A percentile compares a stretch with the other conserved stretches of the same genome.
Evolutionary conservation across 768 basidiomycete genomes (phyloP).

Genomic region (Trametes meyenii): DNA sequence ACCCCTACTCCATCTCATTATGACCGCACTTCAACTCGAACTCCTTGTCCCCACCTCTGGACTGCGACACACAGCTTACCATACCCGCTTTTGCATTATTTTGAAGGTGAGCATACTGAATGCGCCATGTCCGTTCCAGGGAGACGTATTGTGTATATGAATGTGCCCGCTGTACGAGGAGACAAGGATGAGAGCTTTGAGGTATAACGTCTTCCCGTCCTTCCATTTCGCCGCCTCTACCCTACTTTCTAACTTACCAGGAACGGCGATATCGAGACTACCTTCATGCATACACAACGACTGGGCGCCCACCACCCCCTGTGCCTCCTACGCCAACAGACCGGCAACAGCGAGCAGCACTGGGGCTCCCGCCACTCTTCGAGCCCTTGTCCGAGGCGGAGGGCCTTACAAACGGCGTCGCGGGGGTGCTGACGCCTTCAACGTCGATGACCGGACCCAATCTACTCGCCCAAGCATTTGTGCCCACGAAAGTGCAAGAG

Average conservation of each 20-base stretch:
- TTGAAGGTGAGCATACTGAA: neutral
- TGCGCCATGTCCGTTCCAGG: neutral
- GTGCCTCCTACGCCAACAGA: conserved; percentile 51
- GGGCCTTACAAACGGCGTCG: conserved; percentile 9
- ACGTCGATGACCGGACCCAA: neutral
- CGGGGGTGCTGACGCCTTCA: neutral
- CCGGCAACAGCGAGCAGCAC: conserved; percentile 43
- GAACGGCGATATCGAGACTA: conserved; percentile 62
- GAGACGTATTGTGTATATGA: conserved; percentile 24
- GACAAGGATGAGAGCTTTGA: conserved; percentile 30
- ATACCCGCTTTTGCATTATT: neutral
- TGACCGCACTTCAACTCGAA: no score
- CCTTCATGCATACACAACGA: conserved; percentile 47
- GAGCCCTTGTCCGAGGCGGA: conserved; percentile 38
- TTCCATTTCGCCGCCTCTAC: neutral
- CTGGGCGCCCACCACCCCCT: conserved; percentile 51
- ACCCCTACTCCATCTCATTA: no score
- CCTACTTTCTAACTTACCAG: conserved; percentile 35
- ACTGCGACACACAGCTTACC: neutral
- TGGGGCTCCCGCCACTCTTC: conserved; percentile 56
- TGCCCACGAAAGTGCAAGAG: conserved; percentile 1
- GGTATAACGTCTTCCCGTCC: conserved; percentile 18
- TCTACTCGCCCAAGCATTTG: conserved; percentile 15
- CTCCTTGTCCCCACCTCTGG: no score
- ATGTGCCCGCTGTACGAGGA: conserved; percentile 21